Evolutionary conservation across 2,329 filamentous ascomycete genomes (phyloP).

Genomic region (Pezicula neosporulosa): DNA sequence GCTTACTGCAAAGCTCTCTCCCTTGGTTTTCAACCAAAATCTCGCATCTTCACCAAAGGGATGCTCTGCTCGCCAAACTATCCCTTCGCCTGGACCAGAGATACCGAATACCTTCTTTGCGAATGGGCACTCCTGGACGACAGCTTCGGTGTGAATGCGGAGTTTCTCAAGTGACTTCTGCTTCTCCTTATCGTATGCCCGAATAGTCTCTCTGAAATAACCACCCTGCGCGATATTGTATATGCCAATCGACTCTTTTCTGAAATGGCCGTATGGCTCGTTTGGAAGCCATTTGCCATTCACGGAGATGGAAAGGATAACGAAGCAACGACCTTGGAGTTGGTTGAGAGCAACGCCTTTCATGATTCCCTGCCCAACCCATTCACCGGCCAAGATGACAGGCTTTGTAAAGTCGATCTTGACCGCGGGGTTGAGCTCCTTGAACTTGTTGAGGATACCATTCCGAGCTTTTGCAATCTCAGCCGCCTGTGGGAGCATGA

Average conservation of each 20-base stretch:
- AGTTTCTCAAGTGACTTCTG: slow-evolving; percentile 3
- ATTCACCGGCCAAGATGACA: slow-evolving; percentile 22
- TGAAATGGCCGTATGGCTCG: slow-evolving; percentile 14
- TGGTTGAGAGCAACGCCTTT: slow-evolving; percentile 12
- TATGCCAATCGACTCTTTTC: slow-evolving; percentile 8
- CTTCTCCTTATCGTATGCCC: neutral
- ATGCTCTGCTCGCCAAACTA: slow-evolving; percentile 20
- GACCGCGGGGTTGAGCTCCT: slow-evolving; percentile 5
- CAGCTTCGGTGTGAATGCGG: slow-evolving; percentile 9
- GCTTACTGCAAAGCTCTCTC: slow-evolving; percentile 1
- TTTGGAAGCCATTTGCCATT: slow-evolving; percentile 16
- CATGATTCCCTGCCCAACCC: slow-evolving; percentile 18
- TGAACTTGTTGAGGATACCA: slow-evolving; percentile 3
- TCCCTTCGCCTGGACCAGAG: slow-evolving; percentile 17
- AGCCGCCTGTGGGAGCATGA: slow-evolving; percentile 3
- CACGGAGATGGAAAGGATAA: slow-evolving; percentile 17
- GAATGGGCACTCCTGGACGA: slow-evolving; percentile 21
- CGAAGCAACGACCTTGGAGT: slow-evolving; percentile 12
- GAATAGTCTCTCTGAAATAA: slow-evolving; percentile 8
- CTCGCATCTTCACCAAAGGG: slow-evolving; percentile 13
- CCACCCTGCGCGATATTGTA: slow-evolving; percentile 19
- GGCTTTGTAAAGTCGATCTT: slow-evolving; percentile 6
- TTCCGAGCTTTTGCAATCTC: slow-evolving; percentile 6
- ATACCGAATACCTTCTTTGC: slow-evolving; percentile 13
- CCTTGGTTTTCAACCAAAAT: slow-evolving; percentile 23